phyloP scores from a whole-genome alignment of 2,329 filamentous ascomycete genomes.

The Pleoardoris graminearum region DNA sequence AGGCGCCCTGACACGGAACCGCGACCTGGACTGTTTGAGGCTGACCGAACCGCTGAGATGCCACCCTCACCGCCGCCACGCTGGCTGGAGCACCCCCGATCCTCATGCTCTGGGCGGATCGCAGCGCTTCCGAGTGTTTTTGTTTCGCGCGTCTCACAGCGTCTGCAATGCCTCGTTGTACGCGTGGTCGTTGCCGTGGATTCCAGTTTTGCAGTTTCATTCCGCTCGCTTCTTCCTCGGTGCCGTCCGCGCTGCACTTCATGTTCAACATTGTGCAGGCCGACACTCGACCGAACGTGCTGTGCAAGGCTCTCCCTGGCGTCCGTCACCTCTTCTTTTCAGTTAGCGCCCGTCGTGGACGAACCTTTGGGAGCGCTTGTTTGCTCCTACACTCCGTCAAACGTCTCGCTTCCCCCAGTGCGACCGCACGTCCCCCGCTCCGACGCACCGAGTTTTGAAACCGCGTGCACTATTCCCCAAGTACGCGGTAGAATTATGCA shows the following conservation, averaged over 20 bases:
- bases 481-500: slow-evolving; percentile 37
- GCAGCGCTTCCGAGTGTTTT: slow-evolving; percentile 32
- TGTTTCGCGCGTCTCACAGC: slow-evolving; percentile 44
- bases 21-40: slow-evolving; percentile 29
- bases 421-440: slow-evolving; percentile 41
- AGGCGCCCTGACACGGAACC: slow-evolving; percentile 28
- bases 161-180: slow-evolving; percentile 27
- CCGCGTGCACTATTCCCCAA: slow-evolving; percentile 37
- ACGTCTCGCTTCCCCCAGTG: slow-evolving; percentile 43
- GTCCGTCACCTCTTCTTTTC: slow-evolving; percentile 33
- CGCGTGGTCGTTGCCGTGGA: slow-evolving; percentile 16
- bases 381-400: slow-evolving; percentile 44
- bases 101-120: slow-evolving; percentile 41
- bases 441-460: slow-evolving; percentile 47
- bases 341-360: slow-evolving; percentile 43
- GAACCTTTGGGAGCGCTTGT: slow-evolving; percentile 40
- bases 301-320: slow-evolving; percentile 34
- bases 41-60: slow-evolving; percentile 34
- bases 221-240: too few relatives aligned
- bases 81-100: slow-evolving; percentile 3
- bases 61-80: slow-evolving; percentile 31
- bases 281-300: slow-evolving; percentile 12
- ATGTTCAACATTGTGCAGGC: neutral
- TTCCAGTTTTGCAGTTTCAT: slow-evolving; percentile 22
- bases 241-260: slow-evolving; percentile 3